A percentile compares a stretch with the other conserved stretches of the same genome.
phyloP scores from a whole-genome alignment of 345 rosid species.

The Citrus unshiu region DNA sequence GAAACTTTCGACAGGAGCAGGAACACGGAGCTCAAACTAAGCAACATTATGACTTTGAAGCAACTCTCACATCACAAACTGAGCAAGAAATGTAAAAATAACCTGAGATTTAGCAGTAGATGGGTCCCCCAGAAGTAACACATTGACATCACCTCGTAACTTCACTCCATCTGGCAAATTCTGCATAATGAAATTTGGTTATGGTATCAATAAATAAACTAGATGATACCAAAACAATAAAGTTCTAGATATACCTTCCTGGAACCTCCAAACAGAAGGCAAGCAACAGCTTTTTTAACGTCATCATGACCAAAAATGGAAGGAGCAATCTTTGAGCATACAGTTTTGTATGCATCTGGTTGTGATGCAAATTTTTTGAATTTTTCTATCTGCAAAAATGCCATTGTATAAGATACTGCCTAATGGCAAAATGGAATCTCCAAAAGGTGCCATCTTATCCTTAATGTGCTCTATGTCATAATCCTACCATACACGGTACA shows the following conservation, averaged over 20 bases:
- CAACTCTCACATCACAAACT: background rate
- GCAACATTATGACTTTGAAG: background rate
- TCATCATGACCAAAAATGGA: conserved; percentile 92
- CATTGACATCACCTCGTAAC: conserved; percentile 94
- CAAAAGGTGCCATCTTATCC: background rate
- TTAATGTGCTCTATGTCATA: background rate
- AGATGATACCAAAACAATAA: background rate
- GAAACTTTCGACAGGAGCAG: background rate
- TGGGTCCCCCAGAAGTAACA: conserved; percentile 91
- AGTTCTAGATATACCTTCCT: conserved; percentile 56
- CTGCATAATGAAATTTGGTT: conserved; percentile 31
- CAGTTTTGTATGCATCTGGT: conserved; percentile 47
- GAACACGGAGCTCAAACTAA: background rate
- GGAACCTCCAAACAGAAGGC: conserved; percentile 95
- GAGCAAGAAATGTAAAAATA: conserved; percentile 2
- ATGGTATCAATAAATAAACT: background rate
- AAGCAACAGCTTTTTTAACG: conserved; percentile 88
- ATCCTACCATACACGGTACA: background rate
- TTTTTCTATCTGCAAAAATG: conserved; percentile 65
- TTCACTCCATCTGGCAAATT: conserved; percentile 88
- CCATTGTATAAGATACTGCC: background rate
- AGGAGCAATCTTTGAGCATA: conserved; percentile 88
- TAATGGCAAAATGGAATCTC: background rate
- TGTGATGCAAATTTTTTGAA: conserved; percentile 75
- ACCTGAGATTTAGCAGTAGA: conserved; percentile 99